Percentiles rank a stretch among this genome's conserved stretches.
These are phyloP conservation scores for Conticribra guillardii DNA, from an alignment of 108 stramenopile species.

Conservation along the genomic window DNA sequence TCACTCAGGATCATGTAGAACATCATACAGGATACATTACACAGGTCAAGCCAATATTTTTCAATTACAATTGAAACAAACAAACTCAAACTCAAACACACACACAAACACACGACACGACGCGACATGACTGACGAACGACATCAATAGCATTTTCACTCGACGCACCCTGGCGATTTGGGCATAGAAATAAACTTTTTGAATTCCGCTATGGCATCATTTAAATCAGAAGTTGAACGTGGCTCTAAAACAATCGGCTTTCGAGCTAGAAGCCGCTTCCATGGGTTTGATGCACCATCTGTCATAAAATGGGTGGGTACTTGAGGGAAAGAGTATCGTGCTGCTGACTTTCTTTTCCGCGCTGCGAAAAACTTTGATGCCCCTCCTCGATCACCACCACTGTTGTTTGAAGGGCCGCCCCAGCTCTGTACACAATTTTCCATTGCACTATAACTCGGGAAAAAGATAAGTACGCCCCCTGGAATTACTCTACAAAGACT, in stretches of 20 bases:
- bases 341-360: slow-evolving; percentile 35
- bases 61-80: no score
- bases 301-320: slow-evolving; percentile 45
- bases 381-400: slow-evolving; percentile 26
- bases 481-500: slow-evolving; percentile 81
- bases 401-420: slow-evolving; percentile 70
- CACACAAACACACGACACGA: no score
- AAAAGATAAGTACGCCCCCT: slow-evolving; percentile 96
- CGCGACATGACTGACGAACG: no score
- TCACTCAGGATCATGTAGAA: no score
- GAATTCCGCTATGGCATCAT: slow-evolving; percentile 89
- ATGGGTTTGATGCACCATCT: slow-evolving; percentile 54
- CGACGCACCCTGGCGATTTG: slow-evolving; percentile 77
- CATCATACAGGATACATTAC: no score
- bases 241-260: slow-evolving; percentile 89
- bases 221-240: slow-evolving; percentile 72
- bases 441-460: slow-evolving; percentile 95
- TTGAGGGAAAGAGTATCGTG: slow-evolving; percentile 46
- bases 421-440: slow-evolving; percentile 74
- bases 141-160: no score
- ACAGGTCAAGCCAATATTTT: no score
- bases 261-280: slow-evolving; percentile 70
- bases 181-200: slow-evolving; percentile 76
- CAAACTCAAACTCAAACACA: no score
- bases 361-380: slow-evolving; percentile 59